A percentile compares a stretch with the other conserved stretches of the same genome.
Evolutionary conservation across 306 rosid genomes (phyloP).

Genomic region (Glycine latifolia): DNA sequence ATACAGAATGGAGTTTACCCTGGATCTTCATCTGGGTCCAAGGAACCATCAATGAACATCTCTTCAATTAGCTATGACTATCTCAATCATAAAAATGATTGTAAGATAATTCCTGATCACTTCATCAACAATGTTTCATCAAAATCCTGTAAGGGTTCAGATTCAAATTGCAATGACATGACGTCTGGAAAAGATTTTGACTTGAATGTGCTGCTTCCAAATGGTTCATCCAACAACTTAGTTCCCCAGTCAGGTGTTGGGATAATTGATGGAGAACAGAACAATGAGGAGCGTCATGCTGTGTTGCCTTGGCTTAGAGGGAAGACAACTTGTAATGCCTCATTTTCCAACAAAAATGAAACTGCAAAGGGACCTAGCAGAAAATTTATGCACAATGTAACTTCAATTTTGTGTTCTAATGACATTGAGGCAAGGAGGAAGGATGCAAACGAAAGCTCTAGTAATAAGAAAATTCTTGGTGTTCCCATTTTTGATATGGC

Average conservation of each 20-base stretch:
- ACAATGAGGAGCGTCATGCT: constrained; percentile 61
- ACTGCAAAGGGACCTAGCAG: constrained; percentile 52
- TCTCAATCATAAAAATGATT: constrained; percentile 55
- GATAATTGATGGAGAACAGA: constrained; percentile 54
- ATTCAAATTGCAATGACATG: constrained; percentile 56
- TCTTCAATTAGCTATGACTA: constrained; percentile 69
- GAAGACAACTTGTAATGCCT: constrained; percentile 54
- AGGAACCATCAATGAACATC: constrained; percentile 60
- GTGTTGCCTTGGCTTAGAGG: constrained; percentile 79
- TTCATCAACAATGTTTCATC: constrained; percentile 52
- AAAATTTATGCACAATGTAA: constrained; percentile 49
- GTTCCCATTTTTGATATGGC: constrained; percentile 71
- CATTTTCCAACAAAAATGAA: constrained; percentile 54
- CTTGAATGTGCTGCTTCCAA: constrained; percentile 71
- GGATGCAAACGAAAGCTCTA: constrained; percentile 56
- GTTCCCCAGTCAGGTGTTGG: constrained; percentile 51
- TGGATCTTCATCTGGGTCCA: constrained; percentile 70
- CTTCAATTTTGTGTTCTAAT: constrained; percentile 56
- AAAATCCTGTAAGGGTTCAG: constrained; percentile 57
- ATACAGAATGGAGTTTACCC: constrained; percentile 66
- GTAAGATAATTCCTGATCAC: constrained; percentile 56
- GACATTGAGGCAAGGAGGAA: constrained; percentile 56
- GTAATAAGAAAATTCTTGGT: constrained; percentile 68
- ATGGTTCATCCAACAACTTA: constrained; percentile 59
- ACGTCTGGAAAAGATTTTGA: constrained; percentile 70